Base-by-base conservation (phyloP, 129 eudicot species). In the Mikania micrantha region DNA sequence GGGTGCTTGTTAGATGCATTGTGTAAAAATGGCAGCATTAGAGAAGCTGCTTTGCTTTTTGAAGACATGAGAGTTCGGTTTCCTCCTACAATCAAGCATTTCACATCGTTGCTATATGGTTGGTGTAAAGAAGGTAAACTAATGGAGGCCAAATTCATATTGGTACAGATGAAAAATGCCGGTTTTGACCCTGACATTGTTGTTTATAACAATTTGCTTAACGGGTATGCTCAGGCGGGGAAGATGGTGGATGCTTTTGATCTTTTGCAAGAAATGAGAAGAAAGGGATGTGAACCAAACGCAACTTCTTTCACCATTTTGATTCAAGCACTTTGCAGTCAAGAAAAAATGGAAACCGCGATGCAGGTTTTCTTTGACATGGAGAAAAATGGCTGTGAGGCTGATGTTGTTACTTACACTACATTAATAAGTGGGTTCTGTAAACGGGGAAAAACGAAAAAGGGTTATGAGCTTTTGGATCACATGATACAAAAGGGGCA, bases 1-100 rank as follows among this genome's bases (percentile, higher is more conserved):
- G 95, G 93, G 75, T 91, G 95, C 60, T 70, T 87, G 79, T 83
- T 87, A 76, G 95, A 91, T 68, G 97, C 97, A 12, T 81, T 87
- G 74, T 87, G 93, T 60, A 91, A 91, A 63, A 91, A 87, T 54
- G 95, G 90, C 5, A 79, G 85, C 59, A 84, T 87, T 2, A 91
- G 85, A 77, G 95, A 91, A 75, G 97, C 97, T 7, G 90, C 97
- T 22, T 74, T 71, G 19, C 74, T 85, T 77, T 88, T 88, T 74
- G 96, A 85, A 38, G 96, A 88, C 59, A 85, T 83, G 92, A 81
- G 89, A 56, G 48, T 73, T n/a, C 74, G 79, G 70, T 88, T 88
- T 81, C 80, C 74, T 17, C 92, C 84, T 0, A 88, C 87, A 2
- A 76, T 88, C 7, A 88, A 80, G 71, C 92, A 88, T 78, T 88